These are phyloP conservation scores for Nemania serpens DNA, from an alignment of 2,329 filamentous ascomycete genomes.

Conservation along the genomic window DNA sequence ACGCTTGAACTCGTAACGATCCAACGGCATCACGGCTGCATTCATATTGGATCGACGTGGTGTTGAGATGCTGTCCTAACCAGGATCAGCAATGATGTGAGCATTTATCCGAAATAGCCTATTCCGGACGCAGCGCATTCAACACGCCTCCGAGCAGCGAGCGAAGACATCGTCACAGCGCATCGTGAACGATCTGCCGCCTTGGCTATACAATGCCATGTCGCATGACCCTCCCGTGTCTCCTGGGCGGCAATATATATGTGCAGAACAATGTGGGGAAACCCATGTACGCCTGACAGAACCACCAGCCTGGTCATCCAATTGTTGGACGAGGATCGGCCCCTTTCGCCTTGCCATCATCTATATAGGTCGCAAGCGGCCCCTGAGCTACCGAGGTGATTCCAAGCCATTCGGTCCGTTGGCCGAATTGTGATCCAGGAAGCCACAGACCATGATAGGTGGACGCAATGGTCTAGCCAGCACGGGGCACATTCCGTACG, in stretches of 20 bases:
- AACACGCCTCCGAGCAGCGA: conserved; percentile 8
- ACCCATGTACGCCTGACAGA: conserved; percentile 20
- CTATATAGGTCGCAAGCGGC: conserved; percentile 15
- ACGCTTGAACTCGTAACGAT: background rate
- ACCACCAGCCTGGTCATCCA: conserved; percentile 11
- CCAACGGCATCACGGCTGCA: background rate
- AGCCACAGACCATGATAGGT: background rate
- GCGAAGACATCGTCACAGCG: conserved; percentile 7
- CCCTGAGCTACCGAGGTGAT: conserved; percentile 12
- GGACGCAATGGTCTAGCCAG: background rate
- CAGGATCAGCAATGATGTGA: background rate
- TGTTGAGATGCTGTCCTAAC: background rate
- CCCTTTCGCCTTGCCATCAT: conserved; percentile 3
- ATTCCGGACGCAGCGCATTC: conserved; percentile 23
- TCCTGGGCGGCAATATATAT: conserved; percentile 17
- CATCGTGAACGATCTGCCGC: conserved; percentile 7
- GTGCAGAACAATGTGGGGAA: conserved; percentile 23
- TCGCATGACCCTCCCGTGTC: background rate
- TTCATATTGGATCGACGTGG: background rate
- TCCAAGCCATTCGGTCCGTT: conserved; percentile 17
- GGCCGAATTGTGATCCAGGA: background rate
- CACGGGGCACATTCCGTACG: background rate
- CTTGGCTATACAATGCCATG: background rate
- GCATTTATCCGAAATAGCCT: conserved; percentile 37
- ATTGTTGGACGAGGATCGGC: background rate